phyloP scores from a whole-genome alignment of 148 eudicot species.

The Camellia granthamiana region DNA sequence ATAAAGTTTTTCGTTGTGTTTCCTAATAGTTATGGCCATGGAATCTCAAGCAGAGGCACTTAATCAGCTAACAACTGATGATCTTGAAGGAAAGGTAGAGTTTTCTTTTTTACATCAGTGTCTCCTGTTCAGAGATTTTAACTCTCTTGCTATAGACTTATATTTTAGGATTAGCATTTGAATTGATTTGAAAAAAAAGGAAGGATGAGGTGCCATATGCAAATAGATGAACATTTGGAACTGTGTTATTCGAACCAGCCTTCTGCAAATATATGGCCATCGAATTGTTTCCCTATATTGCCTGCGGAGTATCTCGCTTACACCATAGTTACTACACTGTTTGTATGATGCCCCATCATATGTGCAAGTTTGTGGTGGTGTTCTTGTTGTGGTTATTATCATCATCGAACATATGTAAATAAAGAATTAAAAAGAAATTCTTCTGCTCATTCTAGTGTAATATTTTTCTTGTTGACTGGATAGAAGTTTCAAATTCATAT shows the following conservation, averaged over 20 bases:
- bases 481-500: background rate
- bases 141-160: background rate
- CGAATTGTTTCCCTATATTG: background rate
- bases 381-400: too few relatives aligned
- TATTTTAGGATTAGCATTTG: background rate
- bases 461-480: background rate
- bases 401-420: too few relatives aligned
- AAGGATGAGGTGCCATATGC: background rate
- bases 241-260: background rate
- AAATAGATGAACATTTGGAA: background rate
- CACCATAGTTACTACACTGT: background rate
- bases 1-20: conserved; percentile 10
- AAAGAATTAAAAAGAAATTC: background rate
- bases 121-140: background rate
- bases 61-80: conserved; percentile 70
- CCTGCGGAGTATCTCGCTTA: background rate
- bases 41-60: conserved; percentile 95
- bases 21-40: conserved; percentile 73
- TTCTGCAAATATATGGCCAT: background rate
- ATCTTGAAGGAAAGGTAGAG: conserved; percentile 93
- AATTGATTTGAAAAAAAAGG: background rate
- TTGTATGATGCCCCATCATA: background rate
- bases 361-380: background rate
- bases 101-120: background rate
- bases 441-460: background rate